Evolutionary conservation across 495 filamentous ascomycete species (phyloP), one percentile per base, ranked within the genome.

Genomic region (Acidiella bohemica): DNA sequence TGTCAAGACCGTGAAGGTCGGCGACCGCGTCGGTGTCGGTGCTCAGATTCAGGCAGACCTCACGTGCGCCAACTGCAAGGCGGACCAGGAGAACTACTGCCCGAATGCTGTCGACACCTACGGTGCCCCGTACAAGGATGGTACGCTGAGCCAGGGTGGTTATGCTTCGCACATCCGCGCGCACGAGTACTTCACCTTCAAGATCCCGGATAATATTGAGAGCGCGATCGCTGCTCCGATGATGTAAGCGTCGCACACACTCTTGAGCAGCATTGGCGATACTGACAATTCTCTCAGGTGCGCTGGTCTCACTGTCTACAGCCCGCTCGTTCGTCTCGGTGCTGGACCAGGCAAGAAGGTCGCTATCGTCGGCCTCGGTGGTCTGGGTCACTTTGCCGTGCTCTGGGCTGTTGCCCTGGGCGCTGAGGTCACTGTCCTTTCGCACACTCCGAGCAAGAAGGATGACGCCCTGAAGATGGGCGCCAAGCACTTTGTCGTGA

Each of bases 21-120:
- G 83, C 30, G 76, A 85, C 50, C 75, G 82, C 31, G 83, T 84
- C 24, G 83, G 82, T 30, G 77, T 87, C 3, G 82, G 83, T 27
- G 80, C 83, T 4, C 81, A 86, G 60, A 72, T 80, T 31, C 72
- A 72, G 61, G 71, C 77, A 23, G 84, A 81, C 58, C 59, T 85
- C 47, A 68, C 74, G 9, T 81, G 77, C 66, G 58, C 70, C 59
- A 69, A 72, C 44, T 81, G 78, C 66, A 73, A 71, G 51, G 66
- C 68, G 58, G 75, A 74, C 34, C 80, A 86, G 43, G 83, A 87
- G 63, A 84, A 80, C 53, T 87, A 85, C 56, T 87, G 81, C 63
- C 73, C 75, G 7, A 64, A 80, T 29, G 55, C 65, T 42, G 65
- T 78, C 50, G 73, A 79, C 54, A 83, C 78, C 1, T 81, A 83